A percentile compares a stretch with the other conserved stretches of the same genome.
These are phyloP conservation scores for Urochloa ruziziensis DNA, from an alignment of 176 grass and related monocot species.

Conservation along the genomic window DNA sequence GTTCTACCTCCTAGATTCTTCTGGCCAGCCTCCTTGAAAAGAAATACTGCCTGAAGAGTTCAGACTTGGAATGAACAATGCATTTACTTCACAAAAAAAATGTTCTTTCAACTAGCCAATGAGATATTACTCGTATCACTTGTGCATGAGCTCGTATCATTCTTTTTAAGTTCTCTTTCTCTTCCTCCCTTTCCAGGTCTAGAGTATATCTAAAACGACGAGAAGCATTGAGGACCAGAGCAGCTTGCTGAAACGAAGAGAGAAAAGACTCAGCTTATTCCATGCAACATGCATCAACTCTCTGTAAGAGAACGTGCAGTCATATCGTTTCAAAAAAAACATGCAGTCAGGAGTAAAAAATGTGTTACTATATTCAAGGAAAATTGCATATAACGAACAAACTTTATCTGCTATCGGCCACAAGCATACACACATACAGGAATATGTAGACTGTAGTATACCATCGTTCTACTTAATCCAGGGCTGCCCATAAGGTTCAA, in stretches of 20 bases:
- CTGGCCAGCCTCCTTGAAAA: slow-evolving; percentile 83
- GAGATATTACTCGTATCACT: slow-evolving; percentile 71
- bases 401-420: background rate
- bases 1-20: slow-evolving; percentile 47
- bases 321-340: background rate
- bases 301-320: background rate
- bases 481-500: no score
- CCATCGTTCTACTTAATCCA: no score
- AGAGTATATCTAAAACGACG: slow-evolving; percentile 87
- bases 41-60: slow-evolving; percentile 64
- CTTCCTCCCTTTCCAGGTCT: slow-evolving; percentile 74
- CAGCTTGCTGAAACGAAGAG: slow-evolving; percentile 63
- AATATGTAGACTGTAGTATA: no score
- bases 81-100: slow-evolving; percentile 31
- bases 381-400: background rate
- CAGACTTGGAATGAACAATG: slow-evolving; percentile 16
- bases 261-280: background rate
- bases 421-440: background rate
- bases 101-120: slow-evolving; percentile 2
- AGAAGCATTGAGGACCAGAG: slow-evolving; percentile 82
- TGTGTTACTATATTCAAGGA: background rate
- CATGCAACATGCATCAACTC: background rate
- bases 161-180: slow-evolving; percentile 67
- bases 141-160: slow-evolving; percentile 66
- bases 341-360: background rate